Base-by-base conservation (phyloP, 176 grass and related monocot species). In the Oryza australiensis region DNA sequence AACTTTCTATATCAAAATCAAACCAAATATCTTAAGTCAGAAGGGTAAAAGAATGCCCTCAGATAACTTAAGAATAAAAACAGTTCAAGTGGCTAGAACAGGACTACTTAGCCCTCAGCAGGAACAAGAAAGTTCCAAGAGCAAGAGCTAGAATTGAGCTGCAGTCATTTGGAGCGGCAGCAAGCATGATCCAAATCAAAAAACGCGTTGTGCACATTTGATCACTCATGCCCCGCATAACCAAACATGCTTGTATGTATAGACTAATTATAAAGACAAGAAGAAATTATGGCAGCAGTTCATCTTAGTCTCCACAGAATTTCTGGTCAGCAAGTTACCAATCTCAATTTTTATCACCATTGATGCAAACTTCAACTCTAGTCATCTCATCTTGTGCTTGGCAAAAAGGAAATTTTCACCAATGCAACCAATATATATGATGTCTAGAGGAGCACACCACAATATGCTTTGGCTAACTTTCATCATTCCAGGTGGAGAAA, bases 401-500 rank as follows among this genome's bases (percentile, higher is more conserved):
- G 67, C 55, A 70, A 37, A 73, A 26, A n/a, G 18, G 5, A 66
- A 22, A 66, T 45, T 76, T 72, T 55, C 65, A 66, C 76, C 85
- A 84, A 55, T 28, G 27, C 41, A 23, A 63, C 48, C 23, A 28
- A 73, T 13, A 76, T 27, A 80, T 64, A 64, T 84, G 35, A 64
- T 45, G 62, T 55, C 41, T 87, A 41, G 74, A 88, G 76, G 93
- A 94, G 87, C 88, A 87, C 87, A 84, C 62, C 74, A 87, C 66
- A 84, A 10, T 97, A 83, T 75, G 89, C 89, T 94, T 93, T 94
- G 84, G 91, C 79, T 94, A 97, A 80, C 84, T 91, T 86, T 78
- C 94, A 86, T 94, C 94, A 91, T 86, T 86, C 89, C 85, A 93
- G 83, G 43, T 86, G 26, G 49, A 42, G 26, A 81, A 72, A 59